Evolutionary conservation across 1,284 basidiomycete genomes (phyloP).

Genomic region (Pseudozyma flocculosa): DNA sequence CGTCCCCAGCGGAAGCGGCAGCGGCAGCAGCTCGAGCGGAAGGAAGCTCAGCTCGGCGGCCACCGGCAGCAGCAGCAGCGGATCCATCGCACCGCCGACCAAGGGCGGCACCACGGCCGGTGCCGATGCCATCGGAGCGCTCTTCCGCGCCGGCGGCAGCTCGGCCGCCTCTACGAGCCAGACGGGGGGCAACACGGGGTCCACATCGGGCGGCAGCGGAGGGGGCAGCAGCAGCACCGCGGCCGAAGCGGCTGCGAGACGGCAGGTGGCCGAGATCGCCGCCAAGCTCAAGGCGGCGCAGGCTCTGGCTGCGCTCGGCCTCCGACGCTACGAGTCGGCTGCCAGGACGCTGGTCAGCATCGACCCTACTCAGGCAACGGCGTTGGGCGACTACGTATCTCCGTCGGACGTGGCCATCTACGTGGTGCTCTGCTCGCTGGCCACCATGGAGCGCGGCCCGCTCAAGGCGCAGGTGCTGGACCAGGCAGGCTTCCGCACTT

Average conservation of each 20-base stretch:
- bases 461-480: conserved; percentile 71
- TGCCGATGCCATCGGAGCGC: conserved; percentile 51
- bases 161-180: conserved; percentile 7
- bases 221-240: neutral
- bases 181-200: neutral
- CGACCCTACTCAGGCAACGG: conserved; percentile 58
- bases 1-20: conserved; percentile 63
- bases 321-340: conserved; percentile 73
- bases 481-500: conserved; percentile 70
- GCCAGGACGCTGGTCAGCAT: conserved; percentile 70
- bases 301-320: conserved; percentile 71
- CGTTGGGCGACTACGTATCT: conserved; percentile 66
- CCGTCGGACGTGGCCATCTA: conserved; percentile 80
- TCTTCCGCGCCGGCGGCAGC: conserved; percentile 51
- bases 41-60: conserved; percentile 25
- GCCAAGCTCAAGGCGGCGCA: conserved; percentile 77
- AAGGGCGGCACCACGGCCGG: conserved; percentile 40
- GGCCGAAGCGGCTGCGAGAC: conserved; percentile 12
- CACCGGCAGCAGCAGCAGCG: too few species aligned
- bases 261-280: conserved; percentile 60
- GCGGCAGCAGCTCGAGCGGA: conserved; percentile 21
- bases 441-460: conserved; percentile 69
- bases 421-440: conserved; percentile 75
- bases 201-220: neutral
- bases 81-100: conserved; percentile 22